Conservation (phyloP, 768 basidiomycete species). For the Pleurotus tuoliensis region DNA sequence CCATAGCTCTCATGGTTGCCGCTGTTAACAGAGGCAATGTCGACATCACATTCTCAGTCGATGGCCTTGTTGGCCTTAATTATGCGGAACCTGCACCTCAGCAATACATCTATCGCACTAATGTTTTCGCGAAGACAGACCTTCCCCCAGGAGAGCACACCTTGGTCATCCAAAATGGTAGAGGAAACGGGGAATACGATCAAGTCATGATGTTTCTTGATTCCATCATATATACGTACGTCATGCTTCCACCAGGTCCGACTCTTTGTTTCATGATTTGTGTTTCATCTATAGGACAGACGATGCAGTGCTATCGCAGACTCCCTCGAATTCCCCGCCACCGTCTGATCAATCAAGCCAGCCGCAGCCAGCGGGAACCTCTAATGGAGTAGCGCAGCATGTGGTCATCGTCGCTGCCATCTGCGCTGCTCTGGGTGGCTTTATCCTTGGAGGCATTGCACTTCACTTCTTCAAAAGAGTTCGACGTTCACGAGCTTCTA, state of each 20-base stretch:
- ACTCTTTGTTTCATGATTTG: not conserved
- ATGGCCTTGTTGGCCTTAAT: not conserved
- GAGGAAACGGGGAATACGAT: not conserved
- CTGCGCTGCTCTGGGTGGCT: not conserved
- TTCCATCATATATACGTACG: conserved; percentile 7
- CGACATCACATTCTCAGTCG: conserved; percentile 3
- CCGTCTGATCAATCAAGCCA: not conserved
- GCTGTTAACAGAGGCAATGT: not conserved
- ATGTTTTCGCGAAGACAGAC: not conserved
- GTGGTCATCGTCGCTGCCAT: not conserved
- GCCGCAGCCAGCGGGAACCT: not conserved
- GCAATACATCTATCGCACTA: not conserved
- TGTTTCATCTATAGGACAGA: not conserved
- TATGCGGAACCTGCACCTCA: not conserved
- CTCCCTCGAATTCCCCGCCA: not conserved
- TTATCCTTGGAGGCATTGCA: not conserved
- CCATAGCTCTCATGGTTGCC: not conserved
- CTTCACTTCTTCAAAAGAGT: not conserved
- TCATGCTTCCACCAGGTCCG: not conserved
- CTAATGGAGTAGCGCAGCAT: not conserved
- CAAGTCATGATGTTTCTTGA: conserved; percentile 7
- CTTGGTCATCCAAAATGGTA: not conserved
- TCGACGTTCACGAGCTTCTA: no score
- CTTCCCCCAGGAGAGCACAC: conserved; percentile 1
- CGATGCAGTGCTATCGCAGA: not conserved